phyloP scores from a whole-genome alignment of 2,329 filamentous ascomycete species.

The Lachnellula cervina region DNA sequence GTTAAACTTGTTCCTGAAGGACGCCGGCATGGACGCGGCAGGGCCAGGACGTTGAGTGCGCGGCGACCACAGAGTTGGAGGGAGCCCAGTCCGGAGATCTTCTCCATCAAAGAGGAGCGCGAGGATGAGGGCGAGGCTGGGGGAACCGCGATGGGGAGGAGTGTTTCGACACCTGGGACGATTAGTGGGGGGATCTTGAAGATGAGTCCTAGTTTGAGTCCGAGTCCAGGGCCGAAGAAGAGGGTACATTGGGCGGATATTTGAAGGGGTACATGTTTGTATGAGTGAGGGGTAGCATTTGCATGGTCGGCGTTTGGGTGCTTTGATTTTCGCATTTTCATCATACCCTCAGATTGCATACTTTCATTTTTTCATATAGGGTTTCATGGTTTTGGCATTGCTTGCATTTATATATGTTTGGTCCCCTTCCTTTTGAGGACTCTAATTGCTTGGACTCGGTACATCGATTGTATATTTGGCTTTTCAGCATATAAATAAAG shows the following conservation, averaged over 20 bases:
- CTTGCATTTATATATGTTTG: not conserved
- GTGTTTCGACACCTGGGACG: constrained; percentile 12
- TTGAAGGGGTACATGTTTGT: constrained; percentile 6
- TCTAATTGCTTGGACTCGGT: no score
- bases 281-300: constrained; percentile 3
- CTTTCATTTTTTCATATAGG: not conserved
- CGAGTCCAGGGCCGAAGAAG: constrained; percentile 26
- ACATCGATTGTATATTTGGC: not conserved
- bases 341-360: not conserved
- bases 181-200: constrained; percentile 1
- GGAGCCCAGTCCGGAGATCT: constrained; percentile 30
- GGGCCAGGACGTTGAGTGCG: constrained; percentile 23
- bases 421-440: no score
- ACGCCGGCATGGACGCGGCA: constrained; percentile 20
- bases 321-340: not conserved
- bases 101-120: constrained; percentile 28
- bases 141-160: not conserved
- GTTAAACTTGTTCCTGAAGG: constrained; percentile 15
- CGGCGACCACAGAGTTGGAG: constrained; percentile 28
- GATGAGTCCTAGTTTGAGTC: constrained; percentile 1
- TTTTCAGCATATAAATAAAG: not conserved
- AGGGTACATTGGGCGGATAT: constrained; percentile 28
- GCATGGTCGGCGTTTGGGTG: not conserved
- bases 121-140: constrained; percentile 18
- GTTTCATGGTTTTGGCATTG: constrained; percentile 1